These are phyloP conservation scores for Vigna radiata DNA, from an alignment of 306 rosid genomes.

Conservation along the genomic window DNA sequence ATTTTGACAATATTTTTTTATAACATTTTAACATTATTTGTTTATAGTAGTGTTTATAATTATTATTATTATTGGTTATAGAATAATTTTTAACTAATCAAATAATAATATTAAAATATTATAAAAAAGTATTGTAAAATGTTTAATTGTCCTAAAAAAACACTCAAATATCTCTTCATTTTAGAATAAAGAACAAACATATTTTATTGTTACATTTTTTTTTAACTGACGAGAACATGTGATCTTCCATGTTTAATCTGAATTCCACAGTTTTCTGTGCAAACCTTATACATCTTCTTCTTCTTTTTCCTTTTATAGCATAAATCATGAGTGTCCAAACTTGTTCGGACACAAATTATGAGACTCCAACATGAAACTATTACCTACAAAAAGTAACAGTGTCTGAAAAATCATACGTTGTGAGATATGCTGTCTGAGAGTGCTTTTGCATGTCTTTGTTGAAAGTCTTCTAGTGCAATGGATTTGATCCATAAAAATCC, in stretches of 20 bases:
- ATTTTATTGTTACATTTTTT: not conserved
- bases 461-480: not conserved
- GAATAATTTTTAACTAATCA: too few relatives aligned
- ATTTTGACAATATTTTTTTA: too few relatives aligned
- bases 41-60: too few relatives aligned
- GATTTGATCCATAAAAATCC: not conserved
- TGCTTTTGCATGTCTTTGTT: not conserved
- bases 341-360: not conserved
- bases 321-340: not conserved
- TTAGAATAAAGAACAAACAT: not conserved
- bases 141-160: too few relatives aligned
- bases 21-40: too few relatives aligned
- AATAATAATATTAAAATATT: too few relatives aligned
- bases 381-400: not conserved
- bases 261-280: not conserved
- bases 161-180: too few relatives aligned
- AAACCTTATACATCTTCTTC: not conserved
- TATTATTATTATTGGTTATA: too few relatives aligned
- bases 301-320: not conserved
- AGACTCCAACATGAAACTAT: not conserved
- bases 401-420: not conserved
- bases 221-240: not conserved
- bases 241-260: not conserved
- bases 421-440: not conserved
- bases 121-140: too few relatives aligned